Conservation (phyloP, 148 eudicot genomes). For the Talinum fruticosum region DNA sequence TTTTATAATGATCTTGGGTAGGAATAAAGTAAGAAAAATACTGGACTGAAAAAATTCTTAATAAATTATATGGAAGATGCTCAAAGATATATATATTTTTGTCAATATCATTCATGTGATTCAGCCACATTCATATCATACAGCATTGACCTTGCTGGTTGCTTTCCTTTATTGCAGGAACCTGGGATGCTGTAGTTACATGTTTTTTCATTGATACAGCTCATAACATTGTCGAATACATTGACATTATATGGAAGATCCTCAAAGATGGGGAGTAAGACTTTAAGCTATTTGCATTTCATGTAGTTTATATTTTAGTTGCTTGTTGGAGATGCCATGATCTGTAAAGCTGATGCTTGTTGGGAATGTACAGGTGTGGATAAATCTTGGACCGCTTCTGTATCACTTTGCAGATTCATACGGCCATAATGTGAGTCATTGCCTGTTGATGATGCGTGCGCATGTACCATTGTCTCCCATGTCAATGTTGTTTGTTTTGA, state of each 20-base stretch:
- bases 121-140: neutral
- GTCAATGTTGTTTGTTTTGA: neutral
- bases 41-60: neutral
- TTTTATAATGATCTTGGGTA: neutral
- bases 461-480: neutral
- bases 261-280: slow-evolving; percentile 96
- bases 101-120: neutral
- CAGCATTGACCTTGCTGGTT: neutral
- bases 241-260: slow-evolving; percentile 81
- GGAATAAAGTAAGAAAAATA: neutral
- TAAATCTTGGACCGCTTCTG: slow-evolving; percentile 94
- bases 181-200: slow-evolving; percentile 96
- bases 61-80: no score
- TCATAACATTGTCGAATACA: slow-evolving; percentile 88
- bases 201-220: slow-evolving; percentile 98
- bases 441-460: neutral
- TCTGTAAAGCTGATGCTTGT: slow-evolving; percentile 19
- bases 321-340: neutral
- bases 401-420: slow-evolving; percentile 94
- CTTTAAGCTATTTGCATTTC: slow-evolving; percentile 7
- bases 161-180: slow-evolving; percentile 48
- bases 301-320: neutral
- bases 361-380: slow-evolving; percentile 67
- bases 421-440: slow-evolving; percentile 72
- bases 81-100: no score